Conservation (phyloP, 202 grass and related monocot species). For the Bolboschoenoplectus hybrid region DNA sequence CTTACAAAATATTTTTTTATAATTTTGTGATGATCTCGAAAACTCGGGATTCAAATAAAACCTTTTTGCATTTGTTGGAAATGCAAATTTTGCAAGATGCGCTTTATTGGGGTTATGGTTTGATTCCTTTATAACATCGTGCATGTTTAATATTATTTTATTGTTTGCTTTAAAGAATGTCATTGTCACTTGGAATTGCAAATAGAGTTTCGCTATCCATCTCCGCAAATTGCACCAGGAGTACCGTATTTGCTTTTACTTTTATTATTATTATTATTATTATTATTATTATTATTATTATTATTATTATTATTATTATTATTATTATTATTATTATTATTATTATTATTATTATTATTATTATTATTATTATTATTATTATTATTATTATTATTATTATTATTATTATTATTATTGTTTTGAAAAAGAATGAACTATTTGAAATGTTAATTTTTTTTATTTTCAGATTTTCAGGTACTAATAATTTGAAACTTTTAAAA, state of each 20-base stretch:
- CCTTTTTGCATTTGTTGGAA: conserved; percentile 8
- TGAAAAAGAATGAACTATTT: neutral
- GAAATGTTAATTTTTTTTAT: no score
- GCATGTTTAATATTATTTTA: conserved; percentile 3
- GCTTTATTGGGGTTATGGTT: conserved; percentile 20
- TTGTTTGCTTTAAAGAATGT: neutral
- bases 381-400: no score
- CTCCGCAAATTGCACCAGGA: neutral
- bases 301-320: no score
- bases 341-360: no score
- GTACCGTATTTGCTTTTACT: neutral
- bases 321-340: no score
- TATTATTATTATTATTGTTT: no score
- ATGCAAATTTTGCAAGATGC: conserved; percentile 23
- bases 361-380: no score
- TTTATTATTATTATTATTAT: no score
- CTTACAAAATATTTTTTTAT: neutral
- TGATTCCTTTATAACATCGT: neutral
- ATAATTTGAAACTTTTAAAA: no score
- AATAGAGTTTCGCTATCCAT: neutral
- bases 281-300: no score
- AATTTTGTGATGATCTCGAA: neutral
- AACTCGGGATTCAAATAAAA: neutral
- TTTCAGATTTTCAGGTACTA: no score
- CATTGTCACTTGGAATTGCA: neutral